Conservation (phyloP, 192 early-diverging fungal species). For the Bifiguratus adelaidae region DNA sequence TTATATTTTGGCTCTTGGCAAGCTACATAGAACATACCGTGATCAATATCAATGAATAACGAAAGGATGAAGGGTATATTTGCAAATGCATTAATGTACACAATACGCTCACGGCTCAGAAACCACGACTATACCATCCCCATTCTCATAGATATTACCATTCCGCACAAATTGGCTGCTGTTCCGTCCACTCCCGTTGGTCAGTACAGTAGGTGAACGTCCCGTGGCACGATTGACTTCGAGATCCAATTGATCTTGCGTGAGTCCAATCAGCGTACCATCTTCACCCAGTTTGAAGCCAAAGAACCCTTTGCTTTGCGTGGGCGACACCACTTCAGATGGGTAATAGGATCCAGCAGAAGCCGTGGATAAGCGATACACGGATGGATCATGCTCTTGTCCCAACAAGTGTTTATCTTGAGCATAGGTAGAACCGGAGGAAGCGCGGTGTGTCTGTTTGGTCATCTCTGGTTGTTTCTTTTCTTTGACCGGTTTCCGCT, state of each 20-base stretch:
- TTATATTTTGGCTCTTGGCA: no score
- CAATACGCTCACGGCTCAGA: neutral
- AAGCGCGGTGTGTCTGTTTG: neutral
- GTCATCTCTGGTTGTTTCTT: constrained; percentile 8
- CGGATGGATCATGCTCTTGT: no score
- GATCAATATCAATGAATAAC: no score
- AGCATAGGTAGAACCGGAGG: neutral
- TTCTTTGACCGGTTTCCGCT: neutral
- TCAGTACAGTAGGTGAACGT: neutral
- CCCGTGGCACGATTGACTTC: constrained; percentile 2
- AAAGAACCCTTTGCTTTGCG: constrained; percentile 1
- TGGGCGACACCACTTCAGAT: neutral
- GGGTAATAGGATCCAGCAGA: neutral
- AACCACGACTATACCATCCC: neutral
- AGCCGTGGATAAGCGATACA: no score
- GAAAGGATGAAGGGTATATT: no score
- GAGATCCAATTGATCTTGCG: constrained; percentile 1
- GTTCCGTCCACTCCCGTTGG: no score
- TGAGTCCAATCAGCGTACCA: constrained; percentile 3
- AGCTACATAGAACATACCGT: no score
- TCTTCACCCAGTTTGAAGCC: constrained; percentile 9
- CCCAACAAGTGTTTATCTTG: no score
- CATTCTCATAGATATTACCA: no score
- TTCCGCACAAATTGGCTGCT: no score
- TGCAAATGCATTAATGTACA: no score